phyloP scores from a whole-genome alignment of 1,284 basidiomycete genomes.

The Athelia sp. region DNA sequence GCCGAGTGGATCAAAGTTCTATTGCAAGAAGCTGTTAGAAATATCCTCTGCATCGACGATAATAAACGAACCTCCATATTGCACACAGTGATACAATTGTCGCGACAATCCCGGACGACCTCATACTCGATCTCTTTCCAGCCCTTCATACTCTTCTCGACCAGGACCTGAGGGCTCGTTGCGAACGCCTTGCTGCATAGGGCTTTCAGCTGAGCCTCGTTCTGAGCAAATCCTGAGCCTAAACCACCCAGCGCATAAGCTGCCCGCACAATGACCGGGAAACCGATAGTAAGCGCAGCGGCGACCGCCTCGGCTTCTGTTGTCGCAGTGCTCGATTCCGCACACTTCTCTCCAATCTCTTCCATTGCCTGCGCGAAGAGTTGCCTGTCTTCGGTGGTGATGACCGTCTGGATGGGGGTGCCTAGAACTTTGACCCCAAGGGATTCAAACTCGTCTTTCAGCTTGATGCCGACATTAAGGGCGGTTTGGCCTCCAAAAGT shows the following conservation, averaged over 20 bases:
- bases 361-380: constrained; percentile 95
- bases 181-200: constrained; percentile 94
- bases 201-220: constrained; percentile 83
- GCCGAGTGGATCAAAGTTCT: constrained; percentile 99
- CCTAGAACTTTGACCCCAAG: constrained; percentile 93
- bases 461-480: constrained; percentile 93
- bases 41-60: neutral
- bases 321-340: constrained; percentile 82
- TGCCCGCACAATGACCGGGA: constrained; percentile 94
- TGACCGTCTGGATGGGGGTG: constrained; percentile 96
- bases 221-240: constrained; percentile 91
- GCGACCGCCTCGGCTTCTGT: constrained; percentile 80
- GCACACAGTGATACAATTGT: constrained; percentile 98
- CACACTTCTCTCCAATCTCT: constrained; percentile 94
- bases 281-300: constrained; percentile 90
- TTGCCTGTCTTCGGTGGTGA: constrained; percentile 95
- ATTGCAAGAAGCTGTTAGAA: neutral
- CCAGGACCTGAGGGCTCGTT: constrained; percentile 93
- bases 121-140: constrained; percentile 99
- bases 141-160: constrained; percentile 99
- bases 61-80: constrained; percentile 89
- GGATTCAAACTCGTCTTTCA: constrained; percentile 90
- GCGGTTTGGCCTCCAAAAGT: constrained; percentile 99
- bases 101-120: constrained; percentile 95
- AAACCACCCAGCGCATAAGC: constrained; percentile 96